These are phyloP conservation scores for Wickerhamomyces alni DNA, from an alignment of 805 yeast genomes.

Conservation along the genomic window DNA sequence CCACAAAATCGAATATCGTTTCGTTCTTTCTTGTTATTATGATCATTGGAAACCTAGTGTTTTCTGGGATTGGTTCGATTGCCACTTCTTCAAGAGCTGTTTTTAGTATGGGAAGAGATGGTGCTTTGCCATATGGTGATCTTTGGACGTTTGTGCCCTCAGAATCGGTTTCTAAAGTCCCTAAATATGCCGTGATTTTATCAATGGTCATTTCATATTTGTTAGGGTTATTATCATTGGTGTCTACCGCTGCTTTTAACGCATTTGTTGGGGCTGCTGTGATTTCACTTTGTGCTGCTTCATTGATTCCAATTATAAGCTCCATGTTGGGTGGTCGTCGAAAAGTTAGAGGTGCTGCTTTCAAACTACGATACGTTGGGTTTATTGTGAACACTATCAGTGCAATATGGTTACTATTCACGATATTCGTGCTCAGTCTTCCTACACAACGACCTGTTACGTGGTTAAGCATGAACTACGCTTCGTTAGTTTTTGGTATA, in stretches of 20 bases:
- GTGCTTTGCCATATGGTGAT: constrained; percentile 62
- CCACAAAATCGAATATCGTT: constrained; percentile 62
- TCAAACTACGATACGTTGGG: constrained; percentile 56
- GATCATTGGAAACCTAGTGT: constrained; percentile 62
- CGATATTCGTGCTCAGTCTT: constrained; percentile 57
- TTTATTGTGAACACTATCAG: constrained; percentile 57
- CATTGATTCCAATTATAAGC: constrained; percentile 69
- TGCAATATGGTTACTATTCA: constrained; percentile 52
- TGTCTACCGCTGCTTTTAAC: constrained; percentile 71
- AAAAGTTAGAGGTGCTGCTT: constrained; percentile 62
- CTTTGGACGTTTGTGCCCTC: constrained; percentile 64
- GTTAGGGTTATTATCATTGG: constrained; percentile 58
- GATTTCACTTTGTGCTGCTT: constrained; percentile 65
- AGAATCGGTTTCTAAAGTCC: constrained; percentile 49
- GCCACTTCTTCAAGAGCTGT: constrained; percentile 83
- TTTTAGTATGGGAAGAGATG: constrained; percentile 78
- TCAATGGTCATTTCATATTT: constrained; percentile 57
- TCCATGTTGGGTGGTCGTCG: constrained; percentile 52
- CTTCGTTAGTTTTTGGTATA: constrained; percentile 52
- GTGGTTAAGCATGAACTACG: constrained; percentile 38
- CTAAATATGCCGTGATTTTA: constrained; percentile 61
- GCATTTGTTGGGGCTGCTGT: constrained; percentile 85
- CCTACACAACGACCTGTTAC: constrained; percentile 61
- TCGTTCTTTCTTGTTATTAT: constrained; percentile 64
- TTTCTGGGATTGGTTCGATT: constrained; percentile 73